Percentiles rank a stretch among this genome's conserved stretches.
Conservation (phyloP, 2,329 filamentous ascomycete genomes). For the Cordyceps javanica region DNA sequence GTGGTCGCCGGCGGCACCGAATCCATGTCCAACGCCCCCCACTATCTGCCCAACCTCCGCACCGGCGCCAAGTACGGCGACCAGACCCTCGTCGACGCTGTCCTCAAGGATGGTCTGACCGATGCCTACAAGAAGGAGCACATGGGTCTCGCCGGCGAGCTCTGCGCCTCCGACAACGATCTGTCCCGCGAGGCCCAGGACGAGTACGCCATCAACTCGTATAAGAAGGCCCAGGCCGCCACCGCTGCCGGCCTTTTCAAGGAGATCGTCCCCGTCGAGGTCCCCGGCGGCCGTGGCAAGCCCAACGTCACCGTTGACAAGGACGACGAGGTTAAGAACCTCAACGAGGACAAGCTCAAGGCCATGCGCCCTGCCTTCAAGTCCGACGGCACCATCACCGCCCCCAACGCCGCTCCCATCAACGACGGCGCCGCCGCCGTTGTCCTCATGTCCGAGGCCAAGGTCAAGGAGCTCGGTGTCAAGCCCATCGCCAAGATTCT, state of each 20-base stretch:
- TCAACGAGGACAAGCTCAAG: conserved; percentile 77
- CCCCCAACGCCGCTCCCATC: conserved; percentile 91
- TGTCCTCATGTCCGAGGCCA: conserved; percentile 88
- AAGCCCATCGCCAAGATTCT: conserved; percentile 95
- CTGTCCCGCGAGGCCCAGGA: conserved; percentile 85
- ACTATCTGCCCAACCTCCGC: conserved; percentile 87
- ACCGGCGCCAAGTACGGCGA: conserved; percentile 91
- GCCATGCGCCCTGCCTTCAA: conserved; percentile 80
- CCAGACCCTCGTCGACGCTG: conserved; percentile 79
- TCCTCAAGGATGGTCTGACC: conserved; percentile 89
- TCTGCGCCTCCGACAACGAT: conserved; percentile 78
- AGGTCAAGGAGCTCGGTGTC: conserved; percentile 83
- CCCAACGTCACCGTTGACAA: conserved; percentile 71
- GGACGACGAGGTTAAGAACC: conserved; percentile 96
- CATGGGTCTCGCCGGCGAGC: conserved; percentile 91
- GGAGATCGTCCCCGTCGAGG: conserved; percentile 86
- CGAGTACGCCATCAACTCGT: conserved; percentile 89
- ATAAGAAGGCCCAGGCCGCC: conserved; percentile 87
- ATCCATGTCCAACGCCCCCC: conserved; percentile 97
- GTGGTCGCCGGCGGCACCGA: conserved; percentile 93
- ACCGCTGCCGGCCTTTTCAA: conserved; percentile 75
- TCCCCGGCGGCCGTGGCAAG: conserved; percentile 86
- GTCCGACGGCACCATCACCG: conserved; percentile 83
- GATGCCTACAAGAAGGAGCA: conserved; percentile 95
- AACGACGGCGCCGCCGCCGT: conserved; percentile 92